phyloP scores from a whole-genome alignment of 2,329 filamentous ascomycete genomes.

The Botryotinia calthae region DNA sequence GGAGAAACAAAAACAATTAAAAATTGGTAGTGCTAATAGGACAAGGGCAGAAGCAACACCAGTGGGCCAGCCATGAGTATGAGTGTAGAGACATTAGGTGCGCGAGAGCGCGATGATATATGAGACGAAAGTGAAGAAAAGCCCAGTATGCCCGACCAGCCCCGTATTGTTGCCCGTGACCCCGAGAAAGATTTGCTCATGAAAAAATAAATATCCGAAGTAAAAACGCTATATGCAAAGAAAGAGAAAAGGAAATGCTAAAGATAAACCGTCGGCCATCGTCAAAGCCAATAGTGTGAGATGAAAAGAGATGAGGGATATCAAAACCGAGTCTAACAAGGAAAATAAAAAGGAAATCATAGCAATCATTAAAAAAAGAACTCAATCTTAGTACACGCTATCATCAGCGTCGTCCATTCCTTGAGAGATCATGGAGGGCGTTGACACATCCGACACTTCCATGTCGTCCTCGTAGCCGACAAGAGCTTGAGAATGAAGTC shows the following conservation, averaged over 20 bases:
- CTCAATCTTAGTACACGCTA: slow-evolving; percentile 58
- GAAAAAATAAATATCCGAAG: slow-evolving; percentile 23
- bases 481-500: slow-evolving; percentile 90
- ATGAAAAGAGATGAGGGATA: slow-evolving; percentile 37
- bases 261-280: slow-evolving; percentile 11
- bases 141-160: slow-evolving; percentile 38
- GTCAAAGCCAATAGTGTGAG: slow-evolving; percentile 36
- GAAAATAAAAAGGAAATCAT: slow-evolving; percentile 47
- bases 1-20: slow-evolving; percentile 35
- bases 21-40: slow-evolving; percentile 32
- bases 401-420: slow-evolving; percentile 63
- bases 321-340: slow-evolving; percentile 34
- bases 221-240: slow-evolving; percentile 37
- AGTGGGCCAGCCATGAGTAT: slow-evolving; percentile 39
- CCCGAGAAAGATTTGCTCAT: slow-evolving; percentile 37
- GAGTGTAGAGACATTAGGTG: slow-evolving; percentile 35
- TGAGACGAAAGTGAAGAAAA: slow-evolving; percentile 30
- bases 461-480: slow-evolving; percentile 89
- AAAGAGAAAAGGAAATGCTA: slow-evolving; percentile 32
- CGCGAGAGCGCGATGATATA: slow-evolving; percentile 28
- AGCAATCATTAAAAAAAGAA: slow-evolving; percentile 35
- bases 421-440: slow-evolving; percentile 69
- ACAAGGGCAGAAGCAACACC: slow-evolving; percentile 39
- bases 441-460: slow-evolving; percentile 65
- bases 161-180: slow-evolving; percentile 48